These are phyloP conservation scores for Caloboletus firmus DNA, from an alignment of 1,284 basidiomycete genomes.

Conservation along the genomic window DNA sequence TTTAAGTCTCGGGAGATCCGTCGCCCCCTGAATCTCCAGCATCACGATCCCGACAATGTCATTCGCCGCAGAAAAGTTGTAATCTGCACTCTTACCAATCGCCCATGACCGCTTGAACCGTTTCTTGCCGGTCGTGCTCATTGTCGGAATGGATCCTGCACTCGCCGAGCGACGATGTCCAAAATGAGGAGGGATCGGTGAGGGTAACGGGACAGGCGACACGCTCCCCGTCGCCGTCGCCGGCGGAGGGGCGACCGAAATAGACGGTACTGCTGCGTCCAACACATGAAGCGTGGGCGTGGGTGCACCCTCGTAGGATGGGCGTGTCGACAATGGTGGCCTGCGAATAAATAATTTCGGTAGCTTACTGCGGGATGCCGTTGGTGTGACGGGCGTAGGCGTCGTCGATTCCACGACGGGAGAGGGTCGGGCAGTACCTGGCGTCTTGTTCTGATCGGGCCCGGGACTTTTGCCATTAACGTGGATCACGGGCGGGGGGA, in stretches of 20 bases:
- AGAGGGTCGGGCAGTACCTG: conserved; percentile 29
- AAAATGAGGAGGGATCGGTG: conserved; percentile 19
- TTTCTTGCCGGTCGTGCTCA: conserved; percentile 26
- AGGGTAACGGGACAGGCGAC: conserved; percentile 15
- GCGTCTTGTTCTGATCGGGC: conserved; percentile 12
- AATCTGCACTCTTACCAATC: conserved; percentile 43
- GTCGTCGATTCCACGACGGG: conserved; percentile 12
- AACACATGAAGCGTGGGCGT: conserved; percentile 6
- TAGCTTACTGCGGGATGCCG: conserved; percentile 29
- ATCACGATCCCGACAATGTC: conserved; percentile 95
- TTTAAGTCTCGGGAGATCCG: conserved; percentile 82
- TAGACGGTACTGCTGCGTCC: conserved; percentile 13
- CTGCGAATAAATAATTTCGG: conserved; percentile 42
- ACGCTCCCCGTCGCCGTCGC: conserved; percentile 8
- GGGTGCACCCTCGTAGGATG: conserved; percentile 30
- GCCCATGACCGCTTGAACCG: conserved; percentile 33
- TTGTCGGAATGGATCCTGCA: conserved; percentile 31
- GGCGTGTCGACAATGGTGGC: conserved; percentile 32
- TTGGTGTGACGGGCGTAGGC: conserved; percentile 21
- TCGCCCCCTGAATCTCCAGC: conserved; percentile 70
- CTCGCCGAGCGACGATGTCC: conserved; percentile 35
- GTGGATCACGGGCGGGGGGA: conserved; percentile 27
- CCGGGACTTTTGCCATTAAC: conserved; percentile 18
- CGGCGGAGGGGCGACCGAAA: conserved; percentile 9
- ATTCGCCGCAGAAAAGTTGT: conserved; percentile 65